Evolutionary conservation across 1,284 basidiomycete species (phyloP).

Genomic region (Fomes fomentarius): DNA sequence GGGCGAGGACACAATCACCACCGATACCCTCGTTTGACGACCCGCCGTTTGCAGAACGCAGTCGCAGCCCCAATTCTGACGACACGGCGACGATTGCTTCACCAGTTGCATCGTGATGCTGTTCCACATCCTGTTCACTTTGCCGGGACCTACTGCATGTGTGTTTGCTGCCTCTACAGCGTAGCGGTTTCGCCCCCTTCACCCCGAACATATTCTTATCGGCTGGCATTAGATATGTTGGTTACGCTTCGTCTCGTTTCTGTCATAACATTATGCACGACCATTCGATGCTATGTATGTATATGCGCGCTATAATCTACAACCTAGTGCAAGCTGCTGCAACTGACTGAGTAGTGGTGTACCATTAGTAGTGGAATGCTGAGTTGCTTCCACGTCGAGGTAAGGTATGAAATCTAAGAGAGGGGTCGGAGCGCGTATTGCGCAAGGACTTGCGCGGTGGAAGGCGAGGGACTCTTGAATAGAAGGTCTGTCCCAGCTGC

Average conservation of each 20-base stretch:
- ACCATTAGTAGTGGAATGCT: conserved; percentile 1
- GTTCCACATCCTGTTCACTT: background rate
- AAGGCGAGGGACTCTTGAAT: conserved; percentile 83
- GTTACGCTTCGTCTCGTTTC: background rate
- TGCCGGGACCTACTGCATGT: background rate
- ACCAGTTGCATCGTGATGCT: conserved; percentile 4
- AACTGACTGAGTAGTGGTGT: conserved; percentile 3
- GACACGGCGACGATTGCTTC: background rate
- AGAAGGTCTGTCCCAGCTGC: conserved; percentile 83
- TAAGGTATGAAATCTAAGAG: background rate
- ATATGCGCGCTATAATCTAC: conserved; percentile 22
- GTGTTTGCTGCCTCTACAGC: too few species aligned
- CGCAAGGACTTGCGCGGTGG: conserved; percentile 55
- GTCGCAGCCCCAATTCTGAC: conserved; percentile 28
- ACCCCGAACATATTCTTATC: too few species aligned
- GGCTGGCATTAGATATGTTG: background rate
- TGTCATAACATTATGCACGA: conserved; percentile 1
- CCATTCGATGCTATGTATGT: conserved; percentile 9
- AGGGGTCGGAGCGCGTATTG: conserved; percentile 62
- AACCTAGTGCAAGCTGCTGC: conserved; percentile 11
- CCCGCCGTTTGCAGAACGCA: conserved; percentile 32
- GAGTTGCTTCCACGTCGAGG: conserved; percentile 2
- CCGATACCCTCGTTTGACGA: conserved; percentile 25
- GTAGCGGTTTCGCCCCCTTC: too few species aligned
- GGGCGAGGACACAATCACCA: conserved; percentile 37